phyloP scores from a whole-genome alignment of 2,329 filamentous ascomycete genomes.

The Aspergillus sp. region DNA sequence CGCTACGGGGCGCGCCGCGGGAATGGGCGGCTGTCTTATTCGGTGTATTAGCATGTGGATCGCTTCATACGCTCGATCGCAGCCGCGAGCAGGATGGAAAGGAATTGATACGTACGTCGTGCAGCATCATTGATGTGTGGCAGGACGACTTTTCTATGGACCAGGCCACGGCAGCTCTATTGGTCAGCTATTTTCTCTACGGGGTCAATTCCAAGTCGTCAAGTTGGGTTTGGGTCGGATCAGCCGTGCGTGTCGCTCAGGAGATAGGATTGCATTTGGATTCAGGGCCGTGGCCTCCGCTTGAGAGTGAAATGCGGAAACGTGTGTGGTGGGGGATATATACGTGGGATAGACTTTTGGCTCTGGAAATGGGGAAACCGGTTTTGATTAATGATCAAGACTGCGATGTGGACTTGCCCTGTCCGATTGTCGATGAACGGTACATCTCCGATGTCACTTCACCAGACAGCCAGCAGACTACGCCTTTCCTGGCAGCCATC shows the following conservation, averaged over 20 bases:
- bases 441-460: constrained; percentile 45
- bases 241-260: constrained; percentile 71
- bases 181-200: constrained; percentile 71
- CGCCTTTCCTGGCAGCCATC: constrained; percentile 70
- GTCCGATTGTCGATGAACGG: constrained; percentile 67
- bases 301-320: constrained; percentile 80
- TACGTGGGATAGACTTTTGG: constrained; percentile 62
- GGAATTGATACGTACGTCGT: constrained; percentile 65
- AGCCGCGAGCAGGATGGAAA: constrained; percentile 54
- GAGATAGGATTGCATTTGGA: constrained; percentile 76
- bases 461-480: constrained; percentile 48
- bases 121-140: constrained; percentile 70
- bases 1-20: constrained; percentile 54
- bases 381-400: constrained; percentile 80
- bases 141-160: constrained; percentile 70
- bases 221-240: constrained; percentile 79
- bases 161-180: constrained; percentile 63
- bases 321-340: constrained; percentile 94
- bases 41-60: constrained; percentile 73
- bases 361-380: constrained; percentile 73
- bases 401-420: constrained; percentile 76
- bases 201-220: constrained; percentile 82
- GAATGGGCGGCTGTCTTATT: constrained; percentile 78
- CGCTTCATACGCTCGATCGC: constrained; percentile 59
- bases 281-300: constrained; percentile 61